Conservation (phyloP, 805 yeast species). For the Schizosaccharomyces japonicus region DNA sequence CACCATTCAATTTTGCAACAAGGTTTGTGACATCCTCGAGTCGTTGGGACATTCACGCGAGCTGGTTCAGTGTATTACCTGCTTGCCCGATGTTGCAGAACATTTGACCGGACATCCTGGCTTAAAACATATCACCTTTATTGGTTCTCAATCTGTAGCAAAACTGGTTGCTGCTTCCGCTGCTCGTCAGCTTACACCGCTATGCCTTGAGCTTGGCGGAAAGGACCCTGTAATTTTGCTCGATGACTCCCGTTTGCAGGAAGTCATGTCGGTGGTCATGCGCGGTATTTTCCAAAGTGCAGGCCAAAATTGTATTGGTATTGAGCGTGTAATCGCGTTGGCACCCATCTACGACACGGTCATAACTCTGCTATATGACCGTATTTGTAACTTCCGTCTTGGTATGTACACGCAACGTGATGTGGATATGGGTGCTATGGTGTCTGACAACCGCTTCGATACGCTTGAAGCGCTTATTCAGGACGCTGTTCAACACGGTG, state of each 20-base stretch:
- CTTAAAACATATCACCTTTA: slow-evolving; percentile 71
- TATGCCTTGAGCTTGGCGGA: slow-evolving; percentile 90
- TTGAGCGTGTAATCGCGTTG: slow-evolving; percentile 74
- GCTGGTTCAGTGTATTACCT: slow-evolving; percentile 65
- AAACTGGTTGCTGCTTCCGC: slow-evolving; percentile 69
- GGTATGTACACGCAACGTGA: slow-evolving; percentile 75
- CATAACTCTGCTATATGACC: slow-evolving; percentile 28
- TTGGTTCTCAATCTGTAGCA: slow-evolving; percentile 89
- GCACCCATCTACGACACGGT: slow-evolving; percentile 42
- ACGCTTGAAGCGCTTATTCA: slow-evolving; percentile 39
- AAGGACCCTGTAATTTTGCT: slow-evolving; percentile 76
- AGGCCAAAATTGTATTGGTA: slow-evolving; percentile 95
- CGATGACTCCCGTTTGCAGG: slow-evolving; percentile 29
- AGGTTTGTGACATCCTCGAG: slow-evolving; percentile 48
- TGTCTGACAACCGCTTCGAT: slow-evolving; percentile 51
- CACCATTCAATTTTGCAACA: slow-evolving; percentile 47
- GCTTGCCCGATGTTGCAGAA: slow-evolving; percentile 78
- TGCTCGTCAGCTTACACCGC: slow-evolving; percentile 68
- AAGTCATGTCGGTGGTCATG: slow-evolving; percentile 60
- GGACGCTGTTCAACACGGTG: slow-evolving; percentile 65
- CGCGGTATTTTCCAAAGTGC: slow-evolving; percentile 93
- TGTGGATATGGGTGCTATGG: slow-evolving; percentile 91
- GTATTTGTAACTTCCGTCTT: slow-evolving; percentile 40
- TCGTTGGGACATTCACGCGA: slow-evolving; percentile 58
- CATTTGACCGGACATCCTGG: slow-evolving; percentile 64